Evolutionary conservation across 2,329 filamentous ascomycete species (phyloP).

Genomic region (Neofusicoccum cordaticola): DNA sequence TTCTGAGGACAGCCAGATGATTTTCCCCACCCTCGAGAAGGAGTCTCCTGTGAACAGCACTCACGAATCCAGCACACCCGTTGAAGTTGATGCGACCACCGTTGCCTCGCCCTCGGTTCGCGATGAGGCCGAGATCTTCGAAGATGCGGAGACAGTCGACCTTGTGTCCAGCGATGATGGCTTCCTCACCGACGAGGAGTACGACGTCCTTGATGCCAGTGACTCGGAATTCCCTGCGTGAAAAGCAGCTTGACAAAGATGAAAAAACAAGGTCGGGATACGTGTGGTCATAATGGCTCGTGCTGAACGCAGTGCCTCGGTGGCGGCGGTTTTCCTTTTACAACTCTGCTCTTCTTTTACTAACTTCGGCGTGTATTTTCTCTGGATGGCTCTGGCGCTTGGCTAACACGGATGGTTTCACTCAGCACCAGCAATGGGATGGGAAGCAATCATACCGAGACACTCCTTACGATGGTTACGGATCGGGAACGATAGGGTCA

Average conservation of each 20-base stretch:
- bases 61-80: constrained; percentile 41
- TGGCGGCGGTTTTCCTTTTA: not conserved
- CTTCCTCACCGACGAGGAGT: constrained; percentile 96
- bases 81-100: constrained; percentile 29
- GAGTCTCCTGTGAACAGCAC: constrained; percentile 81
- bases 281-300: not conserved
- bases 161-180: constrained; percentile 59
- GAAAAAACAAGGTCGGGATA: not conserved
- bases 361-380: constrained; percentile 13
- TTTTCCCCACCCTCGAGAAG: constrained; percentile 94
- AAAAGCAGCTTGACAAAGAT: not conserved
- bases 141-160: constrained; percentile 59
- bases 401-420: constrained; percentile 6
- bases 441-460: not conserved
- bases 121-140: constrained; percentile 54
- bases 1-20: constrained; percentile 67
- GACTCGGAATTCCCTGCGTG: constrained; percentile 51
- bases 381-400: constrained; percentile 14
- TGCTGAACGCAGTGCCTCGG: not conserved
- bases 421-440: not conserved
- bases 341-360: not conserved
- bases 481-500: not conserved
- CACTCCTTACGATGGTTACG: constrained; percentile 6
- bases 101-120: constrained; percentile 39
- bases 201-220: constrained; percentile 92